Base-by-base conservation (phyloP, 2,329 filamentous ascomycete genomes). In the Colletotrichum echinochloae region DNA sequence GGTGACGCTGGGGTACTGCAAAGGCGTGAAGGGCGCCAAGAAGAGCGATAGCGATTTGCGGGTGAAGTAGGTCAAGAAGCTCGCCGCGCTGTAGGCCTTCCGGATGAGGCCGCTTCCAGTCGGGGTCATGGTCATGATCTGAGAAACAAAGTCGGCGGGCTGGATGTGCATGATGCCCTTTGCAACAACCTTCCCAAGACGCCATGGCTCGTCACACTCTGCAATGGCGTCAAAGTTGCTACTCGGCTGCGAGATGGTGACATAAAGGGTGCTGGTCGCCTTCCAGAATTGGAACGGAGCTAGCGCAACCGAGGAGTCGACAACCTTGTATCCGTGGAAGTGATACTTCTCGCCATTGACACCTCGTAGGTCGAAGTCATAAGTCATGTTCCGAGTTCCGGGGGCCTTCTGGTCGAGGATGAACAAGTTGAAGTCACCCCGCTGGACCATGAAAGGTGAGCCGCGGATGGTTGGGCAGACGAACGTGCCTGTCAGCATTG, bases 311-410 rank as follows among this genome's bases (percentile, higher is more conserved):
- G 87, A 87, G 4, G 89, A 86, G 77, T 91, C 86, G 51, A 91
- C 84, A 2, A 88, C 82, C 77, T 91, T 91, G 79, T 87, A 89
- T 0, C 89, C 90, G 71, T 89, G 83, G 75, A 92, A 89, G 68
- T 87, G 86, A 55, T 89, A 83, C 57, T 79, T 81, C 54, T 82
- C 80, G 18, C 87, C 87, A 70, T 87, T 80, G 5, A 85, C 81
- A 6, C 87, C 87, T 33, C 81, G 81, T 84, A 92, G 86, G 73
- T 88, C 86, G 70, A 91, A 89, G 74, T 90, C 85, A 75, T 92
- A 92, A 0, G 85, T 86, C 37, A 92, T 78, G 72, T 88, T 90
- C 35, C 83, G 83, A 6, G 87, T 89, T 23, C 89, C 88, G 0
- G 89, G 84, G 0, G 86, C 83, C 69, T 85, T 82, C 44, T 82